These are phyloP conservation scores for Aspergillus vadensis DNA, from an alignment of 2,329 filamentous ascomycete species.

Conservation along the genomic window DNA sequence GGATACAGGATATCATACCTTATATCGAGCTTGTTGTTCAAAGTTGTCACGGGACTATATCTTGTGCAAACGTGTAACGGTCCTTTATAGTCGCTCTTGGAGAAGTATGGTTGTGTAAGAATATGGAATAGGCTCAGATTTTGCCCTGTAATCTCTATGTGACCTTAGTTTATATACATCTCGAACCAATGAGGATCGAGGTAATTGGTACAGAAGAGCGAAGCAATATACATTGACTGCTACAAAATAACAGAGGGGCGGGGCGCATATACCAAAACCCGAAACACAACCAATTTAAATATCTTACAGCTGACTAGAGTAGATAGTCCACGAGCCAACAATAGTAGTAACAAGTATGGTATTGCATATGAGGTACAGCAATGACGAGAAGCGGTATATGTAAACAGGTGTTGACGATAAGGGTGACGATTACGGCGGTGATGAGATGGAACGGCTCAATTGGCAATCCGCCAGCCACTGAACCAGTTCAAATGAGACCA, in stretches of 20 bases:
- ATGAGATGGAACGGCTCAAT: conserved; percentile 14
- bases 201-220: too few species aligned
- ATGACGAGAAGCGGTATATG: neutral
- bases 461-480: conserved; percentile 78
- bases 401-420: neutral
- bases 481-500: conserved; percentile 97
- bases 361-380: neutral
- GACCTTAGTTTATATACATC: too few species aligned
- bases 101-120: too few species aligned
- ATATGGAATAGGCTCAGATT: too few species aligned
- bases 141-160: too few species aligned
- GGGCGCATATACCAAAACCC: too few species aligned
- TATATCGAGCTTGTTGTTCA: neutral
- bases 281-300: neutral
- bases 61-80: neutral
- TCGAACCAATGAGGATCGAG: too few species aligned
- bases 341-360: conserved; percentile 10
- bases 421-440: neutral
- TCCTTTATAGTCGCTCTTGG: too few species aligned
- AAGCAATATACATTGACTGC: too few species aligned
- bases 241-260: too few species aligned
- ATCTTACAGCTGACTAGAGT: neutral
- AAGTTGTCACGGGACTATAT: neutral
- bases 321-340: neutral
- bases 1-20: neutral